Evolutionary conservation across 495 filamentous ascomycete genomes (phyloP).

Genomic region (Barbatosphaeria neglecta): DNA sequence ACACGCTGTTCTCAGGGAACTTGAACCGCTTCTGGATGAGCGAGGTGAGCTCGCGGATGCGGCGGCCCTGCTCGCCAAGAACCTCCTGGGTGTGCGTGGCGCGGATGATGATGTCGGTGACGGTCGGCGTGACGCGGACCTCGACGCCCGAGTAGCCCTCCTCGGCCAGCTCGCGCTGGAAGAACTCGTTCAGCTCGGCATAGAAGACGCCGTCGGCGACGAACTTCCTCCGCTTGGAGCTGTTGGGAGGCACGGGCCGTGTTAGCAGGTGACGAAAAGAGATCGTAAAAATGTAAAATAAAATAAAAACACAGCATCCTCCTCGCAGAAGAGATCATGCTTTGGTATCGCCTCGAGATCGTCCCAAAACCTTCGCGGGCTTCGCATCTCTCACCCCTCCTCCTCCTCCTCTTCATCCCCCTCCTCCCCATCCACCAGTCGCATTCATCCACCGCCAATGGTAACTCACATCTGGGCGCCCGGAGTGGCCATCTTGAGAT

Average conservation of each 20-base stretch:
- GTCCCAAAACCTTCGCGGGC: not conserved
- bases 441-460: not conserved
- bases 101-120: constrained; percentile 99
- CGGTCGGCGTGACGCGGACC: constrained; percentile 98
- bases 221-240: constrained; percentile 99
- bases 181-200: constrained; percentile 99
- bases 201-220: constrained; percentile 99
- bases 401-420: not conserved
- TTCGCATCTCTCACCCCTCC: not conserved
- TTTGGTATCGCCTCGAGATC: not conserved
- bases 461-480: constrained; percentile 44
- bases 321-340: not conserved
- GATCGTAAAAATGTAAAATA: too few species aligned
- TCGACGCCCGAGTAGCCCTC: constrained; percentile 99
- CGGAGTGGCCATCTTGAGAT: constrained; percentile 38
- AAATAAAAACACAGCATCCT: too few species aligned
- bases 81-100: constrained; percentile 99
- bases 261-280: too few species aligned
- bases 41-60: constrained; percentile 98
- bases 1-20: constrained; percentile 99
- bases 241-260: too few species aligned
- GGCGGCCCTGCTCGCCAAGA: constrained; percentile 97
- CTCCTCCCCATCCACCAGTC: not conserved
- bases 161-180: constrained; percentile 99
- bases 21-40: constrained; percentile 99